Evolutionary conservation across 148 eudicot genomes (phyloP), one percentile per base, ranked within the genome.

Genomic region (Tetragonia tetragonoides): DNA sequence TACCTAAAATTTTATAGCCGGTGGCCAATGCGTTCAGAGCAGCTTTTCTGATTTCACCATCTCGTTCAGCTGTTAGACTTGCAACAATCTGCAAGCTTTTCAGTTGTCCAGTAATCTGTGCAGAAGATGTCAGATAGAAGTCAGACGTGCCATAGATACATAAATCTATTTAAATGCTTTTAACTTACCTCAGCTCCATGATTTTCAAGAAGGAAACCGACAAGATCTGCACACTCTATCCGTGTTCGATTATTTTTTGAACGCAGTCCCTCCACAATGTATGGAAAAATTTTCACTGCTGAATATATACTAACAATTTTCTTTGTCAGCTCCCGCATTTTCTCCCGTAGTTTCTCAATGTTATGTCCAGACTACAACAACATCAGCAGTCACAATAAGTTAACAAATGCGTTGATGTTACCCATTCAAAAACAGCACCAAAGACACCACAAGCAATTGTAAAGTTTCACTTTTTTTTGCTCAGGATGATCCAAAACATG

Each of bases 11-110:
- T 88, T 95, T 95, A 85, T 89, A 95, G 64, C 98, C 97, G 63
- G 87, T 91, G 66, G 99, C 99, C 51, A 95, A 79, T 68, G 93
- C 76, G 79, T 95, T 93, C 66, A 95, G 83, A 76, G 99, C 93
- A 74, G 98, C 98, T 81, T 95, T 95, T 75, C 98, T 84, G 77
- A 87, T 85, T 78, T 95, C 99, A 87, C 97, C 97, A 86, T 95
- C 99, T 64, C 98, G 88, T 82, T 95, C 98, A 56, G 95, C 92
- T 60, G 99, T 95, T 85, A 95, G 84, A 82, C 87, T 93, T 69
- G 99, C 99, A 66, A 95, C 95, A 79, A 91, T 85, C 86, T 93
- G 99, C 89, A 95, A 86, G 78, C 90, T 91, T 80, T 95, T 95
- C 82, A 95, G 77, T 74, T 95, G 98, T 21, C 93, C 97, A 74